phyloP scores from a whole-genome alignment of 768 basidiomycete genomes.

The Rhodocollybia butyracea region DNA sequence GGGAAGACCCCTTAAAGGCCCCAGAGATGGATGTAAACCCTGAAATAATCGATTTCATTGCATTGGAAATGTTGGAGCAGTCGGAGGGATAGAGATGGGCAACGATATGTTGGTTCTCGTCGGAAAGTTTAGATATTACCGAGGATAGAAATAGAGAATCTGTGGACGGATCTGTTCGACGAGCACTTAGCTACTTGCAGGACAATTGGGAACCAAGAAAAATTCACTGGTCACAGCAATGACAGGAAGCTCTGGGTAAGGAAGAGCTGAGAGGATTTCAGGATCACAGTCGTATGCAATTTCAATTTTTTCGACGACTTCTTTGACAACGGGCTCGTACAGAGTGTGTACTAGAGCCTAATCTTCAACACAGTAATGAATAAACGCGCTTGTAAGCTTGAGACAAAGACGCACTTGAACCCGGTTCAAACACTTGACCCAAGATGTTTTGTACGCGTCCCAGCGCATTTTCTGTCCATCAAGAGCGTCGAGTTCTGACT shows the following conservation, averaged over 20 bases:
- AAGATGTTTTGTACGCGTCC: slow-evolving; percentile 51
- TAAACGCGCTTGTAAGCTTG: background rate
- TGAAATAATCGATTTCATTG: slow-evolving; percentile 54
- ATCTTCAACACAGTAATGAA: background rate
- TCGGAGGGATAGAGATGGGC: slow-evolving; percentile 58
- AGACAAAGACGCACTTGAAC: slow-evolving; percentile 42
- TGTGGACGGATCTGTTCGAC: slow-evolving; percentile 11
- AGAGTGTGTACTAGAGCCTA: slow-evolving; percentile 47
- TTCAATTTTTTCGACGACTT: slow-evolving; percentile 40
- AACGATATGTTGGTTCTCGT: slow-evolving; percentile 24
- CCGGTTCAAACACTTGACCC: slow-evolving; percentile 55
- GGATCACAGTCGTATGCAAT: slow-evolving; percentile 36
- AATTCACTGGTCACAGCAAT: slow-evolving; percentile 52
- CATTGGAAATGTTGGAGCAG: slow-evolving; percentile 44
- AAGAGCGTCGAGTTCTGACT: background rate
- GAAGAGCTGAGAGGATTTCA: slow-evolving; percentile 46
- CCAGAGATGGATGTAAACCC: slow-evolving; percentile 45
- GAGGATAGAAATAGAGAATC: slow-evolving; percentile 48
- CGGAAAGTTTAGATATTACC: slow-evolving; percentile 35
- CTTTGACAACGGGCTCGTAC: slow-evolving; percentile 44
- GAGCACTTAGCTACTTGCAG: background rate
- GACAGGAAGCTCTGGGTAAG: slow-evolving; percentile 58
- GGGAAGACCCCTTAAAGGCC: slow-evolving; percentile 20
- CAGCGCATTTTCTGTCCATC: slow-evolving; percentile 31
- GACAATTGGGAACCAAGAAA: background rate